Evolutionary conservation across 208 protist genomes (phyloP), one percentile per base, ranked within the genome.

Genomic region (Crithidia mellificae): DNA sequence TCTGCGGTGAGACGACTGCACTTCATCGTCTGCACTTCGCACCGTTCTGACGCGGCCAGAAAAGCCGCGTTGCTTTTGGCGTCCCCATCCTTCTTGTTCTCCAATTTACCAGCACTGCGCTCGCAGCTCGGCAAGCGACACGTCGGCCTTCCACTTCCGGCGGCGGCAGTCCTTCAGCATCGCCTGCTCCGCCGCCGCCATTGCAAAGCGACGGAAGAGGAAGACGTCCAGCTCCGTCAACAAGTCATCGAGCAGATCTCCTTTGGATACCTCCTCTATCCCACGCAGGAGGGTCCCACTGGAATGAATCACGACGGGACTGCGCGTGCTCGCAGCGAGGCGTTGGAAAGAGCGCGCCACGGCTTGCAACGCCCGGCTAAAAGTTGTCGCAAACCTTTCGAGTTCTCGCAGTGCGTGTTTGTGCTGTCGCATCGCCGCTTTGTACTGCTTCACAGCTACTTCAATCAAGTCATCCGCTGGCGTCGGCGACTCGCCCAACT

Each of bases 361-460:
- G 6, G 24, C 56, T 2, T 27, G 56, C 30, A 84, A 50, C 8
- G 70, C 58, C 27, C 49, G 49, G 15, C 51, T 63, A 59, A 74
- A 78, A 17, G 52, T 27, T 9, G 56, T 51, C 6, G 73, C 56
- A 36, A 51, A 67, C 2, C 1, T 17, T 14, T 36, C 36, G 24
- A 80, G 79, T 34, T 80, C 67, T 44, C 71, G 71, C 41, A 80
- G 22, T 0, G 79, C 79, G 44, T 63, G 68, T 19, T 68, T 54
- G 53, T 84, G 74, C 7, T 39, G 30, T 30, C 53, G 66, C 50
- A 75, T 46, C 6, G 79, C 74, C 20, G 70, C 70, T 32, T 67
- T 68, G 54, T 57, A 84, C 1, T 46, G 17, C 19, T 57, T 64
- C 22, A 71, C 34, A 1, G 61, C 27, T 7, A 54, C 59, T 19